Evolutionary conservation across 1,139 yeast species (phyloP), one percentile per base, ranked within the genome.

Genomic region (Candida pseudoviswanathii): DNA sequence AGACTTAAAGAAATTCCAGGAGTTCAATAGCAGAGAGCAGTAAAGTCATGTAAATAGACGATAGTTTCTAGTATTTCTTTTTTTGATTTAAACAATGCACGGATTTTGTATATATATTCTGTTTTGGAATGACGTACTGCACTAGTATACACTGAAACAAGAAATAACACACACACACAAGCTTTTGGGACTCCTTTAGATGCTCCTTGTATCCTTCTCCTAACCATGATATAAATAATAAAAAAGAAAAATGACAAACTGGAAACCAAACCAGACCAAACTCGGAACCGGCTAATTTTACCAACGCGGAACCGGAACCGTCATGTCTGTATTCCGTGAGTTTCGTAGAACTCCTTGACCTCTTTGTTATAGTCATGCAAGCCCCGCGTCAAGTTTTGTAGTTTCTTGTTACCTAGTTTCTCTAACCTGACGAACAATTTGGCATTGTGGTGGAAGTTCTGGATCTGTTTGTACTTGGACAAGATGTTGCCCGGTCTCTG

Each of bases 1-100:
- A 37, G 64, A 62, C 50, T 52, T 66, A 43, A 61, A 63, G 42
- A 65, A 67, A 53, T 72, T 71, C 58, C 58, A 70, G 38, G 56
- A 55, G 26, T 57, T 57, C 43, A 64, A 64, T 41, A 52, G 43
- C 37, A 46, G 54, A 32, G 50, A 49, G 34, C 48, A 24, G 32
- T 30, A 9, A 57, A 46, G 42, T 16, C 48, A 41, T 48, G 51
- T 52, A 50, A 11, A 48, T 45, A 47, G 50, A 41, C 7, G 25
- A 38, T 38, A 36, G 16, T 16, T 16, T 16, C 16, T 16, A 16
- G 16, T 16, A 16, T 16, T 16, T 16, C 16, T 16, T 16, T 16
- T 16, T 16, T 16, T 16, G 16, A 16, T 16, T 16, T 21, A 11
- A 26, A 34, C 27, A 40, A 40, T 33, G 22, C 25, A 46, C 21